Evolutionary conservation across 163 green algal genomes (phyloP), one percentile per base, ranked within the genome.

Genomic region (Dunaliella salina): DNA sequence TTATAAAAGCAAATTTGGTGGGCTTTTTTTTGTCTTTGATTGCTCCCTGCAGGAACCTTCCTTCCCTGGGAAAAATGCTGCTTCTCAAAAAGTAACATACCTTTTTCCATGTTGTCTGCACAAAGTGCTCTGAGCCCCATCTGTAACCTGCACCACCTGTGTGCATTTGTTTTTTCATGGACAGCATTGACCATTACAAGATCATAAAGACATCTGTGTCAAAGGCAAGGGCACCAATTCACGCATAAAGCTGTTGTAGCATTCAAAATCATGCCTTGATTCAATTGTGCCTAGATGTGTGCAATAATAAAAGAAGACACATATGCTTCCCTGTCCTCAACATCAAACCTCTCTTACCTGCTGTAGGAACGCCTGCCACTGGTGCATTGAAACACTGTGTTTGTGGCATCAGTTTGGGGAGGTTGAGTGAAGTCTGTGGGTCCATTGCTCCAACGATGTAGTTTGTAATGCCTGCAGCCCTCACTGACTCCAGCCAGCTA

Each of bases 371-470:
- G 1, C 24, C 22, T 15, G 63, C 22, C 24, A 75, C 63, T 75
- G 63, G 63, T 29, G 63, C 24, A 29, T 75, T 75, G 11, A 75
- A 75, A 12, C 63, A 75, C 63, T 75, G 63, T 29, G 63, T 75
- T 29, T 75, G 4, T 29, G 63, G 24, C 63, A 75, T 75, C 63
- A 75, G 13, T 26, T 5, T 75, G 63, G 63, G 63, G 63, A 75
- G 63, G 63, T 1, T 29, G 24, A 75, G 63, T 30, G 63, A 75
- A 30, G 63, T 75, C 22, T 5, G 63, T 29, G 24, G 22, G 63
- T 75, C 63, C 63, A 75, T 75, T 26, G 63, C 63, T 29, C 88
- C 50, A 32, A 34, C 84, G 84, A 90, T 0, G 84, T 90, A 75
- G 11, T 75, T 30, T 29, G 63, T 26, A 29, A 75, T 75, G 24